phyloP scores from a whole-genome alignment of 179 eudicot species.

The Silene coronaria region DNA sequence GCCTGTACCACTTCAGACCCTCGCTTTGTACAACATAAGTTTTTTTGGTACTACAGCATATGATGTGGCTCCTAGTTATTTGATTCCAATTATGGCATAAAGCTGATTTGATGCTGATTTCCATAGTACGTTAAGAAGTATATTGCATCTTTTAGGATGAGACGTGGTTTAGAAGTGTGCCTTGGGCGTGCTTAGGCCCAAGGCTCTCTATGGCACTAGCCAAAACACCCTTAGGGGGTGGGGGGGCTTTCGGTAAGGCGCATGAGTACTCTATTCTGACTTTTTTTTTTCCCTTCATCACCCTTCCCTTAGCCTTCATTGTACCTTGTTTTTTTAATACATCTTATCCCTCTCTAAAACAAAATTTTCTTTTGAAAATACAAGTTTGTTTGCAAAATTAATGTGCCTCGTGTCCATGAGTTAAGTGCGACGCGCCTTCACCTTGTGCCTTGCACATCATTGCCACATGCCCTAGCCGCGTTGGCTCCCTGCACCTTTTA shows the following conservation, averaged over 20 bases:
- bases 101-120: background rate
- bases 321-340: too few relatives aligned
- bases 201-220: background rate
- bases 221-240: too few relatives aligned
- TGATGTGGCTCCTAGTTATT: background rate
- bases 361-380: background rate
- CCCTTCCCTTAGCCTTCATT: too few relatives aligned
- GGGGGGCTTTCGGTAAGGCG: too few relatives aligned
- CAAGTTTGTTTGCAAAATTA: background rate
- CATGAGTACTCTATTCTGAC: too few relatives aligned
- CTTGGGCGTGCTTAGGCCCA: background rate
- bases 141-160: background rate
- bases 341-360: background rate
- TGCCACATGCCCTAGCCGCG: background rate
- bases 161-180: background rate
- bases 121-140: background rate
- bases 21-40: background rate
- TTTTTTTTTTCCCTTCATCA: too few relatives aligned
- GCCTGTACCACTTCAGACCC: background rate
- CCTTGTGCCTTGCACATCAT: background rate
- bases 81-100: background rate
- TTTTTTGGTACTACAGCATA: background rate
- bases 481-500: background rate
- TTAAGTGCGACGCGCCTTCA: background rate
- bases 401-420: background rate